These are phyloP conservation scores for Cryptosporidium xiaoi DNA, from an alignment of 169 alveolate genomes.

Conservation along the genomic window DNA sequence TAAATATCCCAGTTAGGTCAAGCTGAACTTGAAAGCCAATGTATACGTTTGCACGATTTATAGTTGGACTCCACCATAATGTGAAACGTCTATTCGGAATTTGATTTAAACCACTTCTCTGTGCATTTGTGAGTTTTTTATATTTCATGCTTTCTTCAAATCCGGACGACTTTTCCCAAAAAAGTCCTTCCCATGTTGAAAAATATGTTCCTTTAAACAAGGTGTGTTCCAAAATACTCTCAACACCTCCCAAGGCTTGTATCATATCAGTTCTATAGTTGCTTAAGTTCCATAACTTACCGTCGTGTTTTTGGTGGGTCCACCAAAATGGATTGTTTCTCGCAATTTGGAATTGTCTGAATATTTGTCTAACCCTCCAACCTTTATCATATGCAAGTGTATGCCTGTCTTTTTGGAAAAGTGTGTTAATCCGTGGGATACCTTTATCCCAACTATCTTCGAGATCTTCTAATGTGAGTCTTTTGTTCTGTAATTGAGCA, in stretches of 20 bases:
- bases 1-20: constrained; percentile 99
- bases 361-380: constrained; percentile 99
- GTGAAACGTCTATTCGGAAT: constrained; percentile 99
- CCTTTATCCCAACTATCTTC: constrained; percentile 99
- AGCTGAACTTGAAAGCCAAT: constrained; percentile 99
- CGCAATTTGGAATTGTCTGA: constrained; percentile 95
- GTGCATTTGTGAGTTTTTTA: constrained; percentile 99
- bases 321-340: constrained; percentile 99
- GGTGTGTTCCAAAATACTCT: constrained; percentile 99
- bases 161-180: constrained; percentile 99
- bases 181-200: constrained; percentile 99
- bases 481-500: constrained; percentile 97
- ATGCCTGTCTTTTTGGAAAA: constrained; percentile 99
- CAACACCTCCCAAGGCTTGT: constrained; percentile 99
- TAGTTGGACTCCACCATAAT: constrained; percentile 99
- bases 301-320: constrained; percentile 99
- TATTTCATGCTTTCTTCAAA: constrained; percentile 99
- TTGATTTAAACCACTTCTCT: constrained; percentile 98
- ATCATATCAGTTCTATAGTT: constrained; percentile 99
- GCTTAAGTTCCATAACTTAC: constrained; percentile 99
- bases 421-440: constrained; percentile 99
- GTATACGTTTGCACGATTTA: constrained; percentile 99
- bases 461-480: constrained; percentile 98
- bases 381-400: constrained; percentile 99
- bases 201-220: constrained; percentile 99